Evolutionary conservation across 352 stramenopile genomes (phyloP).

Genomic region (Phytophthora tubulina): DNA sequence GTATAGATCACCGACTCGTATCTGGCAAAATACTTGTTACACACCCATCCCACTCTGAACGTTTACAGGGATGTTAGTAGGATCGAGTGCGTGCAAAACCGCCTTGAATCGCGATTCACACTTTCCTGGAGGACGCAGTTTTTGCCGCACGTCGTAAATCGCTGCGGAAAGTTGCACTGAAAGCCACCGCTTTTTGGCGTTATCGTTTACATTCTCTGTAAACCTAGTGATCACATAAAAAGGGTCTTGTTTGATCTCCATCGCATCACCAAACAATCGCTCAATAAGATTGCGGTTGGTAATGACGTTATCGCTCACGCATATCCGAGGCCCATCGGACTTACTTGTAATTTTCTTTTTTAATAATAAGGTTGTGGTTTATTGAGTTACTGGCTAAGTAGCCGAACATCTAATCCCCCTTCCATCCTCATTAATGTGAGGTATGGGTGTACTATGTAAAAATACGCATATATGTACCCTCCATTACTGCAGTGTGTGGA

Average conservation of each 20-base stretch:
- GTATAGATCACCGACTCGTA: not conserved
- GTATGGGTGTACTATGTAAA: too few species aligned
- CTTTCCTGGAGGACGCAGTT: not conserved
- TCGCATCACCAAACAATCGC: not conserved
- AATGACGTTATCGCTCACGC: conserved; percentile 16
- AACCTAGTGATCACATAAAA: conserved; percentile 2
- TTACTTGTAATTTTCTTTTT: conserved; percentile 11
- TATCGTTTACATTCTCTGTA: conserved; percentile 4
- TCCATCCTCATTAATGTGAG: too few species aligned
- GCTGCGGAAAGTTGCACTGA: not conserved
- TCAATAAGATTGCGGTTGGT: conserved; percentile 6
- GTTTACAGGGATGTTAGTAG: not conserved
- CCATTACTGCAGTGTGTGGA: too few species aligned
- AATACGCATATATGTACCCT: too few species aligned
- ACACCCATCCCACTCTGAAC: conserved; percentile 7
- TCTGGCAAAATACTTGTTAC: not conserved
- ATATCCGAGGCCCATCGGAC: conserved; percentile 10
- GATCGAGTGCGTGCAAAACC: not conserved
- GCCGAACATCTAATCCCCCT: too few species aligned
- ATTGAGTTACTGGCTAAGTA: not conserved
- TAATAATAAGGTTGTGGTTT: conserved; percentile 18
- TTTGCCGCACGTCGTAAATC: conserved; percentile 11
- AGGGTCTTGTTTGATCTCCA: conserved; percentile 19
- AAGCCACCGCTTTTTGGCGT: not conserved
- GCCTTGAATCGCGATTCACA: not conserved